Conservation (phyloP, 257 asterid species). For the Linaria vulgaris region DNA sequence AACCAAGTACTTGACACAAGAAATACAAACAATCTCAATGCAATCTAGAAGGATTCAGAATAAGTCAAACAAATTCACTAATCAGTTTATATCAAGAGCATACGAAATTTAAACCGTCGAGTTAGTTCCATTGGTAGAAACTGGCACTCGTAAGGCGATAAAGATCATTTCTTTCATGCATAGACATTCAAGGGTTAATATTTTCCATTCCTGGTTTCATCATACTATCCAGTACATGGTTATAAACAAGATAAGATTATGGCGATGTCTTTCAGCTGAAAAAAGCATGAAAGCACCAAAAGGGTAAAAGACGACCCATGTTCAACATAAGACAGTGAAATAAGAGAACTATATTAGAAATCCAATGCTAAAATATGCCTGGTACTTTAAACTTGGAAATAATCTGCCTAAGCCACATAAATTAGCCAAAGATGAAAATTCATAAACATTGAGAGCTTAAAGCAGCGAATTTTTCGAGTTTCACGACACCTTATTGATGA, state of each 20-base stretch:
- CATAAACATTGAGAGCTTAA: conserved; percentile 33
- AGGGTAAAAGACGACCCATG: conserved; percentile 12
- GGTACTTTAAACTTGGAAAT: conserved; percentile 44
- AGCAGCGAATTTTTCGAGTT: conserved; percentile 31
- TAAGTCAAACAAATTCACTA: not conserved
- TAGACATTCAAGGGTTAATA: not conserved
- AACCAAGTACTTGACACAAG: not conserved
- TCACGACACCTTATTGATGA: conserved; percentile 39
- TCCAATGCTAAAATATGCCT: conserved; percentile 51
- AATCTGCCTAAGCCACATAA: conserved; percentile 54
- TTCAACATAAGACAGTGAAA: conserved; percentile 38
- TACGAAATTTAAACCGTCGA: not conserved
- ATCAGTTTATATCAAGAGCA: not conserved
- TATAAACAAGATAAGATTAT: conserved; percentile 39
- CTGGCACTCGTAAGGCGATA: not conserved
- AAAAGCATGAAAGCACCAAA: conserved; percentile 35
- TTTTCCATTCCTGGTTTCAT: conserved; percentile 29
- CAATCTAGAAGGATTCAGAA: not conserved
- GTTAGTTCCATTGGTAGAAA: not conserved
- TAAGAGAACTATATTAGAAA: conserved; percentile 43
- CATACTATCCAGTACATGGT: conserved; percentile 35
- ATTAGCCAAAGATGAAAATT: conserved; percentile 46
- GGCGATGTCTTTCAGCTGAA: conserved; percentile 32
- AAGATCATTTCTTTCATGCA: conserved; percentile 18
- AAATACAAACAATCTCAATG: not conserved